phyloP scores from a whole-genome alignment of 768 basidiomycete genomes.

The Dendrothele bispora region DNA sequence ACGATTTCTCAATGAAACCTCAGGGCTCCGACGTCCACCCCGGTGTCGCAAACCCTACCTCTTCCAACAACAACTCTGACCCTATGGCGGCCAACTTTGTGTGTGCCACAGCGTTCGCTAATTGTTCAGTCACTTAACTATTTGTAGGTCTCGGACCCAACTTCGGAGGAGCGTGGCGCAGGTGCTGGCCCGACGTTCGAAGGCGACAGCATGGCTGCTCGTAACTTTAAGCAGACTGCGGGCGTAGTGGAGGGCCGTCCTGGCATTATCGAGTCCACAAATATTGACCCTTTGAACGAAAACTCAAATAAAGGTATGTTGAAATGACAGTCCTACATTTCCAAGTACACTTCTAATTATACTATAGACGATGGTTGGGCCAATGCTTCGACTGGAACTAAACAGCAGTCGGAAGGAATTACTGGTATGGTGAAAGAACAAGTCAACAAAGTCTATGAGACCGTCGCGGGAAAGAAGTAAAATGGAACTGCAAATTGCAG shows the following conservation, averaged over 20 bases:
- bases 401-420: slow-evolving; percentile 14
- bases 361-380: slow-evolving; percentile 42
- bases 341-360: background rate
- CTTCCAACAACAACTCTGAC: slow-evolving; percentile 31
- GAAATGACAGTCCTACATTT: background rate
- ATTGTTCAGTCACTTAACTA: background rate
- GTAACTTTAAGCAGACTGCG: slow-evolving; percentile 37
- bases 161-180: slow-evolving; percentile 36
- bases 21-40: slow-evolving; percentile 39
- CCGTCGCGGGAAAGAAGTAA: slow-evolving; percentile 32
- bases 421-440: slow-evolving; percentile 29
- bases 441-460: slow-evolving; percentile 37
- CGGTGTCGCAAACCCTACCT: slow-evolving; percentile 46
- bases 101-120: slow-evolving; percentile 13
- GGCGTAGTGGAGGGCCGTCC: slow-evolving; percentile 54
- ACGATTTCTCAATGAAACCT: slow-evolving; percentile 25
- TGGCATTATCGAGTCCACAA: slow-evolving; percentile 54
- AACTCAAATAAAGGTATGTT: slow-evolving; percentile 39
- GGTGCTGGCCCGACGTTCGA: slow-evolving; percentile 39
- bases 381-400: slow-evolving; percentile 25
- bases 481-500: slow-evolving; percentile 3
- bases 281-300: slow-evolving; percentile 53
- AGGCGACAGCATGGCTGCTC: slow-evolving; percentile 38
- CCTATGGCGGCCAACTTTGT: slow-evolving; percentile 44
- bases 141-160: slow-evolving; percentile 41